phyloP scores from a whole-genome alignment of 306 rosid species.

The Trichosanthes truncata region DNA sequence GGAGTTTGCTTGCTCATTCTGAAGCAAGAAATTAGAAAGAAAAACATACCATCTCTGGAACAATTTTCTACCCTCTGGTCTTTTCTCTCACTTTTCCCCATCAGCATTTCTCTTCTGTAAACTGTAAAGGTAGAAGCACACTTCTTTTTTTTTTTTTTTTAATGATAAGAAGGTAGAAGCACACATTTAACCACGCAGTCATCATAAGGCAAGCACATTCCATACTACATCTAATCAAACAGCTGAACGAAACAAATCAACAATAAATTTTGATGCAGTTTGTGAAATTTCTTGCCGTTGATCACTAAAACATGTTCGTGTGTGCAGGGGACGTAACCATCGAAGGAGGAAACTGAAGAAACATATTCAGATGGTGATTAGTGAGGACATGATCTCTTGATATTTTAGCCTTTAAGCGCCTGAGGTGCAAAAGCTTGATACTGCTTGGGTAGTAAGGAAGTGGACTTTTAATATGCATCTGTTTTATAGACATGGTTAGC shows the following conservation, averaged over 20 bases:
- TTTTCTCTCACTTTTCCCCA: neutral
- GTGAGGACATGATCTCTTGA: constrained; percentile 13
- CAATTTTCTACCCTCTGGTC: neutral
- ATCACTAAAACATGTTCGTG: constrained; percentile 12
- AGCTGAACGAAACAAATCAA: neutral
- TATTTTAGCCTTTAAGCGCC: neutral
- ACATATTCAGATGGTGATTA: constrained; percentile 28
- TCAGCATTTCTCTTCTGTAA: neutral
- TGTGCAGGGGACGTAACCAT: constrained; percentile 48
- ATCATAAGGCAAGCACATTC: neutral
- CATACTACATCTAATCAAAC: neutral
- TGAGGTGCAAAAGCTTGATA: neutral
- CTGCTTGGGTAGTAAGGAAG: neutral
- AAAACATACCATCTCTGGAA: neutral
- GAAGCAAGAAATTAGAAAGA: neutral
- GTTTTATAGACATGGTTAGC: neutral
- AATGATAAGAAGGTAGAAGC: neutral
- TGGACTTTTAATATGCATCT: neutral
- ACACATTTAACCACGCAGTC: neutral
- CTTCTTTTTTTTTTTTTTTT: too few relatives aligned
- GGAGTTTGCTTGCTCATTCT: neutral
- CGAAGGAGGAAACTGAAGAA: constrained; percentile 72
- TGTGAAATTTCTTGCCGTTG: neutral
- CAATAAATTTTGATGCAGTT: neutral
- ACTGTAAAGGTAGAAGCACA: neutral